These are phyloP conservation scores for Jatropha curcas DNA, from an alignment of 345 rosid genomes.

Conservation along the genomic window DNA sequence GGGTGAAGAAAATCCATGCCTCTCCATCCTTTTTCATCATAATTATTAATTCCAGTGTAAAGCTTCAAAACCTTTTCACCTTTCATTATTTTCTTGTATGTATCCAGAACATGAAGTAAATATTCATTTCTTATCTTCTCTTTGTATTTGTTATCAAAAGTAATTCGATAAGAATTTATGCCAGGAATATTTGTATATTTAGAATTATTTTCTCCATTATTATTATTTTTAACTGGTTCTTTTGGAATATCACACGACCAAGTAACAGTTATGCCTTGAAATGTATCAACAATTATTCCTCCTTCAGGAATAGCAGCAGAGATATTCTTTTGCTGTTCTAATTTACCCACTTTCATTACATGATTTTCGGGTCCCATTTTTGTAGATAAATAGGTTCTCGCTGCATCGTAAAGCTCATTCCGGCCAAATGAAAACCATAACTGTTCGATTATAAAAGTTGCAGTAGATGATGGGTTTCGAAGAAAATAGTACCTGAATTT, in stretches of 20 bases:
- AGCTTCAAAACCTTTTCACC: conserved; percentile 5
- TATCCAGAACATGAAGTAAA: not conserved
- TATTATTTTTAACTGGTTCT: too few species aligned
- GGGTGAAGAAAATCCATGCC: conserved; percentile 7
- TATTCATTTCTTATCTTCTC: not conserved
- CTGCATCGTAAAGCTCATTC: not conserved
- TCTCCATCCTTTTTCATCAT: not conserved
- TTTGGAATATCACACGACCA: not conserved
- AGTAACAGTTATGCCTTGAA: not conserved
- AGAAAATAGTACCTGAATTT: not conserved
- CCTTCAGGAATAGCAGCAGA: conserved; percentile 4
- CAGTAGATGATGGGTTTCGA: not conserved
- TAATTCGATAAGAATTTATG: not conserved
- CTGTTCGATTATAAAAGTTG: not conserved
- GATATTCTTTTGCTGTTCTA: not conserved
- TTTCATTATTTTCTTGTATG: not conserved
- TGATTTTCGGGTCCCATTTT: too few species aligned
- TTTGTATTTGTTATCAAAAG: conserved; percentile 2
- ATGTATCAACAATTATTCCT: not conserved
- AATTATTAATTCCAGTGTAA: not conserved
- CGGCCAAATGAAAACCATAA: not conserved
- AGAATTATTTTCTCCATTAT: too few species aligned
- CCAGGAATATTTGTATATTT: too few species aligned
- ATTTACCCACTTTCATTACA: too few species aligned
- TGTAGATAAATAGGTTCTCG: not conserved